Percentiles rank a stretch among this genome's conserved stretches.
These are phyloP conservation scores for Aureobasidium musti DNA, from an alignment of 2,329 filamentous ascomycete genomes.

Conservation along the genomic window DNA sequence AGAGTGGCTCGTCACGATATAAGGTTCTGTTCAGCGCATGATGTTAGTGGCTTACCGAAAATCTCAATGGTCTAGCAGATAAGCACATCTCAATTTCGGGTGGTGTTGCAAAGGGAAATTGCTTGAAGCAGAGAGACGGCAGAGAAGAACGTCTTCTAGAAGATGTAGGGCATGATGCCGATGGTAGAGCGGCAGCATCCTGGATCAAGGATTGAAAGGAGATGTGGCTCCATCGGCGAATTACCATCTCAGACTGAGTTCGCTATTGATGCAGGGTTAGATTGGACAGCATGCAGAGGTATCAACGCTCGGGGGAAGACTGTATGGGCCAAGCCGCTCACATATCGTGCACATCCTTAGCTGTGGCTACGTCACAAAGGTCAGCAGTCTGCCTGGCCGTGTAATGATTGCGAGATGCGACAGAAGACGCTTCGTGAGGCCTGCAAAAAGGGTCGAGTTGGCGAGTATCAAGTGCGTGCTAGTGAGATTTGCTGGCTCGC, in stretches of 20 bases:
- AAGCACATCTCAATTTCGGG: constrained; percentile 27
- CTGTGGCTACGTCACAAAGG: constrained; percentile 15
- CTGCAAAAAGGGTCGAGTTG: constrained; percentile 9
- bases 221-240: constrained; percentile 23
- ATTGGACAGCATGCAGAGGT: constrained; percentile 11
- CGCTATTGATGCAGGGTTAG: constrained; percentile 21
- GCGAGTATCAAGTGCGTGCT: constrained; percentile 12
- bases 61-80: not conserved
- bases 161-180: constrained; percentile 4
- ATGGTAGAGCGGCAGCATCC: constrained; percentile 7
- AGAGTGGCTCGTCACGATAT: not conserved
- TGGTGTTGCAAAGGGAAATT: constrained; percentile 26
- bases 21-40: constrained; percentile 21
- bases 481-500: constrained; percentile 7
- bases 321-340: constrained; percentile 3
- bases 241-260: constrained; percentile 12
- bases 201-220: not conserved
- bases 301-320: constrained; percentile 1
- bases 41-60: constrained; percentile 26
- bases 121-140: constrained; percentile 19
- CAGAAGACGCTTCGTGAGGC: not conserved
- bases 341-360: not conserved
- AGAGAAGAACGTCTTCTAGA: constrained; percentile 14
- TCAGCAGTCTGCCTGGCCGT: constrained; percentile 5
- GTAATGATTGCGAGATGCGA: constrained; percentile 7